A percentile compares a stretch with the other conserved stretches of the same genome.
These are phyloP conservation scores for Aureobasidium uvarum DNA, from an alignment of 2,329 filamentous ascomycete genomes.

Conservation along the genomic window DNA sequence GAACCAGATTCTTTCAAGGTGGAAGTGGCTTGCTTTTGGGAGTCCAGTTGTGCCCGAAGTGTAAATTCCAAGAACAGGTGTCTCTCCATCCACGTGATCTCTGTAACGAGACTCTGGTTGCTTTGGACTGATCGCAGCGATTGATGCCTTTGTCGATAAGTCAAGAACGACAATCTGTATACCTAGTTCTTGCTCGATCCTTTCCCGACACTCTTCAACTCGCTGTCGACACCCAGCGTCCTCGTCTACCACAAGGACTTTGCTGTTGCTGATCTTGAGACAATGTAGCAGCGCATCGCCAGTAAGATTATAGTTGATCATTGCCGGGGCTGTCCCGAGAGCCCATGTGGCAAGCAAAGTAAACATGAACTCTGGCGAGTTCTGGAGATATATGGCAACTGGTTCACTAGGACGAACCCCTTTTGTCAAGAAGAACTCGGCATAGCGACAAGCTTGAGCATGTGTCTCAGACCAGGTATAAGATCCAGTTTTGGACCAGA, in stretches of 20 bases:
- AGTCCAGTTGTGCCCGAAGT: conserved; percentile 66
- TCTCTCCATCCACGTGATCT: conserved; percentile 50
- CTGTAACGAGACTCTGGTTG: conserved; percentile 58
- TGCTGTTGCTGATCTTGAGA: conserved; percentile 41
- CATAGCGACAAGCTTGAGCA: conserved; percentile 59
- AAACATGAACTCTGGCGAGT: conserved; percentile 41
- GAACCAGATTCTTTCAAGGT: conserved; percentile 49
- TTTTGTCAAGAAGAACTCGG: conserved; percentile 56
- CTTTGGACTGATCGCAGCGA: conserved; percentile 50
- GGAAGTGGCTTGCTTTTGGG: conserved; percentile 68
- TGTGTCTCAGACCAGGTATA: conserved; percentile 61
- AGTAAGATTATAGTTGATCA: conserved; percentile 41
- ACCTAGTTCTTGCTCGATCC: conserved; percentile 52
- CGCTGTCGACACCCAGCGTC: conserved; percentile 53
- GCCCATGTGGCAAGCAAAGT: conserved; percentile 33
- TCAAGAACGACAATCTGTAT: conserved; percentile 59
- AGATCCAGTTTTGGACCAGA: conserved; percentile 65
- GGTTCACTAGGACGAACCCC: conserved; percentile 39
- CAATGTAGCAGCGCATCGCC: conserved; percentile 40
- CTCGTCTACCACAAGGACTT: conserved; percentile 48
- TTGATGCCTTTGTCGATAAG: conserved; percentile 47
- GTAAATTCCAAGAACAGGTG: conserved; percentile 66
- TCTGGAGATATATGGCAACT: conserved; percentile 39
- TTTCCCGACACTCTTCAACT: conserved; percentile 52
- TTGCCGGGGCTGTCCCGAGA: conserved; percentile 37